Percentiles rank a stretch among this genome's conserved stretches.
These are phyloP conservation scores for Phellinidium pouzarii DNA, from an alignment of 1,284 basidiomycete species.

Conservation along the genomic window DNA sequence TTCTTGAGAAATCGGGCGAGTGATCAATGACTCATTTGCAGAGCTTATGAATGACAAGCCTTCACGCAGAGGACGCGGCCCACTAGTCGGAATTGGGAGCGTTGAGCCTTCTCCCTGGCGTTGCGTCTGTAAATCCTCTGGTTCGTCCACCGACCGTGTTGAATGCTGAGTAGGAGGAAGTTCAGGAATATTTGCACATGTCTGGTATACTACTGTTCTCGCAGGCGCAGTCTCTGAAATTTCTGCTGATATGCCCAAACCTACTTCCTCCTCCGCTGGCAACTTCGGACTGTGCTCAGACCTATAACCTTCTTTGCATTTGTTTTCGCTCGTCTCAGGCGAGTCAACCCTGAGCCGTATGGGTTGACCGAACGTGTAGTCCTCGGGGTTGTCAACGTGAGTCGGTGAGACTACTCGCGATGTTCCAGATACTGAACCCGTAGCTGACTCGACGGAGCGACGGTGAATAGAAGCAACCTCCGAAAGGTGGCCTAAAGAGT, in stretches of 20 bases:
- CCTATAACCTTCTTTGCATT: not conserved
- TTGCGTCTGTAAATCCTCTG: not conserved
- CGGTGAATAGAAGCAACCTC: slow-evolving; percentile 10
- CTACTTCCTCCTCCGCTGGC: not conserved
- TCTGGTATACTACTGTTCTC: not conserved
- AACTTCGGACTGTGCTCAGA: not conserved
- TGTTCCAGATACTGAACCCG: slow-evolving; percentile 1
- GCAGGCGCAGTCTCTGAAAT: not conserved
- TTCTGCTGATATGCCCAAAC: not conserved
- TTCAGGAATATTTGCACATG: not conserved
- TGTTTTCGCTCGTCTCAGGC: slow-evolving; percentile 1
- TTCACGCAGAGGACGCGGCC: slow-evolving; percentile 2
- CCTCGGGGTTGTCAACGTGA: slow-evolving; percentile 2
- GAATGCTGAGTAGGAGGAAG: slow-evolving; percentile 4
- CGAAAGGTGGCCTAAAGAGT: slow-evolving; percentile 6
- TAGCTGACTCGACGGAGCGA: not conserved
- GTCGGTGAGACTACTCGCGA: not conserved
- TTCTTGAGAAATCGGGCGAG: slow-evolving; percentile 7
- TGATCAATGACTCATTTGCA: slow-evolving; percentile 15
- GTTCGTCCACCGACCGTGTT: not conserved
- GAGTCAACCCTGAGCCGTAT: slow-evolving; percentile 6
- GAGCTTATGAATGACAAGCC: slow-evolving; percentile 13
- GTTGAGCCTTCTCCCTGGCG: not conserved
- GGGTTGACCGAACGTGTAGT: slow-evolving; percentile 16
- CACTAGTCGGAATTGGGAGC: slow-evolving; percentile 8